Evolutionary conservation across 257 asterid genomes (phyloP).

Genomic region (Fraxinus quadrangulata): DNA sequence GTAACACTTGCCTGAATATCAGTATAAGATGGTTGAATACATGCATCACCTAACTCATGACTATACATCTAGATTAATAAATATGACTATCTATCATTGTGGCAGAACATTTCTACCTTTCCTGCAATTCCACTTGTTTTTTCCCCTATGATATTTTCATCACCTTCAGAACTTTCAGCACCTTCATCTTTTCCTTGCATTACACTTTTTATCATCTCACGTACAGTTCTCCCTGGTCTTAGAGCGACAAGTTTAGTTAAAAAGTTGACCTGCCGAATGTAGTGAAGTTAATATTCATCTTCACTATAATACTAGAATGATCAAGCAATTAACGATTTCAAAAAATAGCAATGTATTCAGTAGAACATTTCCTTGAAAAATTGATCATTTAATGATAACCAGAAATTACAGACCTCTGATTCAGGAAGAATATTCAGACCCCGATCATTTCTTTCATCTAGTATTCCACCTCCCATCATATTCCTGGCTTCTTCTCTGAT

Average conservation of each 20-base stretch:
- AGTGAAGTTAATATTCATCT: constrained; percentile 19
- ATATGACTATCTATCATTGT: not conserved
- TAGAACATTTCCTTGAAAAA: constrained; percentile 2
- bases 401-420: constrained; percentile 67
- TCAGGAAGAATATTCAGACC: constrained; percentile 88
- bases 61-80: not conserved
- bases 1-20: constrained; percentile 73
- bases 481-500: constrained; percentile 96
- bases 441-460: constrained; percentile 93
- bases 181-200: constrained; percentile 94
- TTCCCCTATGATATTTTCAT: constrained; percentile 36
- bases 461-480: constrained; percentile 98
- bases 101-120: constrained; percentile 51
- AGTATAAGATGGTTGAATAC: constrained; percentile 38
- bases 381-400: not conserved
- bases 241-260: constrained; percentile 81
- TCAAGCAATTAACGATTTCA: not conserved
- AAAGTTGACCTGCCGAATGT: constrained; percentile 73
- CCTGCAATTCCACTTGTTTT: constrained; percentile 65
- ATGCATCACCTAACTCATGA: constrained; percentile 16
- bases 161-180: constrained; percentile 45
- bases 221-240: constrained; percentile 82
- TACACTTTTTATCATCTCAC: constrained; percentile 78
- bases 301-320: not conserved
- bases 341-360: not conserved